Evolutionary conservation across 2,329 filamentous ascomycete species (phyloP).

Genomic region (Fusarium multiceps): DNA sequence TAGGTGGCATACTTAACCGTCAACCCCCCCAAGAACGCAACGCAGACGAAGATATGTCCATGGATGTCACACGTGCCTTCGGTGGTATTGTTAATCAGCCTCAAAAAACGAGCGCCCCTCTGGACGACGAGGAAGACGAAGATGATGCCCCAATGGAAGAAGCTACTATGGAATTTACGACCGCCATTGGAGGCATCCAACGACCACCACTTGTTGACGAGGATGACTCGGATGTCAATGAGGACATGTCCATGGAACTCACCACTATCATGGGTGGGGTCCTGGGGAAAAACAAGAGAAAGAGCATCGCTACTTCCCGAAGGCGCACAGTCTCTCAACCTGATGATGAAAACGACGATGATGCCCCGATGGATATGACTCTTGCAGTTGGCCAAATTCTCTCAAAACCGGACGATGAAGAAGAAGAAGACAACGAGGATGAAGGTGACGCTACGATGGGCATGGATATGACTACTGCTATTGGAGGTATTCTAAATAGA

Average conservation of each 20-base stretch:
- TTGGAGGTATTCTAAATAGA: conserved; percentile 69
- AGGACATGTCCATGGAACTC: conserved; percentile 84
- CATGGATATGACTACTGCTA: conserved; percentile 75
- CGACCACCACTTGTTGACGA: conserved; percentile 49
- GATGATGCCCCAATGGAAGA: conserved; percentile 56
- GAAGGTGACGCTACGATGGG: conserved; percentile 54
- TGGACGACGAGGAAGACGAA: conserved; percentile 45
- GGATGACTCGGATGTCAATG: conserved; percentile 60
- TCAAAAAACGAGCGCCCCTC: conserved; percentile 3
- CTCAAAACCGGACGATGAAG: conserved; percentile 49
- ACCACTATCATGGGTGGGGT: conserved; percentile 73
- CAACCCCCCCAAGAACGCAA: conserved; percentile 55
- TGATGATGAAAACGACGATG: conserved; percentile 47
- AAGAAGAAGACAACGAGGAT: conserved; percentile 47
- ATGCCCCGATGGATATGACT: conserved; percentile 67
- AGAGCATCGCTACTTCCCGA: conserved; percentile 39
- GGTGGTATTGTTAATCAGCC: conserved; percentile 75
- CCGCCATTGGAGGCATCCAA: conserved; percentile 77
- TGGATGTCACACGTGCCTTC: conserved; percentile 90
- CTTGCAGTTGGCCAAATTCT: conserved; percentile 67
- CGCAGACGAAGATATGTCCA: conserved; percentile 79
- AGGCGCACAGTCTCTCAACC: conserved; percentile 47
- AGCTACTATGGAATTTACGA: conserved; percentile 82
- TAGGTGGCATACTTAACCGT: conserved; percentile 64
- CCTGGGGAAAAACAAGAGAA: conserved; percentile 50